Conservation (phyloP, 768 basidiomycete species). For the Kwoniella newhampshirensis region DNA sequence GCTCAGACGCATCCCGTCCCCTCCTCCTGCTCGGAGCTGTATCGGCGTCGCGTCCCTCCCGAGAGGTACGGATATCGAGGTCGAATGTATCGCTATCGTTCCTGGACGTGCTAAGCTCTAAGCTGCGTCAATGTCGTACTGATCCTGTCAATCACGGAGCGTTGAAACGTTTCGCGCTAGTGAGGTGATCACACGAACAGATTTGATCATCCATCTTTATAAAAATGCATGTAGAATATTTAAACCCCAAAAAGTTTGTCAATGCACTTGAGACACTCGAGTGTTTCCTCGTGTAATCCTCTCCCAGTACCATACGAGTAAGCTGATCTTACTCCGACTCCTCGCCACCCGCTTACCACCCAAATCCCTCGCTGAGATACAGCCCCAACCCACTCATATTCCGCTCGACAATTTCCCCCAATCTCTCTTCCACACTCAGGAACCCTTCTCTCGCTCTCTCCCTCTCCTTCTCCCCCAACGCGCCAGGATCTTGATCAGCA, state of each 20-base stretch:
- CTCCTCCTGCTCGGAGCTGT: slow-evolving; percentile 63
- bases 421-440: slow-evolving; percentile 60
- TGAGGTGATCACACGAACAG: too few relatives aligned
- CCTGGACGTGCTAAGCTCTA: not conserved
- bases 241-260: too few relatives aligned
- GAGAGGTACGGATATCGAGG: slow-evolving; percentile 62
- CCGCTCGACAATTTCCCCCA: slow-evolving; percentile 60
- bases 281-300: too few relatives aligned
- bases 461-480: slow-evolving; percentile 3
- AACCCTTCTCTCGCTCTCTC: slow-evolving; percentile 69
- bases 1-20: slow-evolving; percentile 11
- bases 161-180: too few relatives aligned
- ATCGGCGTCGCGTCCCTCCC: slow-evolving; percentile 62
- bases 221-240: too few relatives aligned
- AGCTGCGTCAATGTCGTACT: too few relatives aligned
- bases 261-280: too few relatives aligned
- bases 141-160: too few relatives aligned
- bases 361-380: slow-evolving; percentile 39
- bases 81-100: slow-evolving; percentile 61
- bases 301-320: too few relatives aligned
- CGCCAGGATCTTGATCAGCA: slow-evolving; percentile 7
- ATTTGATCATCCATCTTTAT: too few relatives aligned
- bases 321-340: not conserved
- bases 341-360: slow-evolving; percentile 27
- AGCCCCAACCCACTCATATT: slow-evolving; percentile 39